Evolutionary conservation across 2,329 filamentous ascomycete genomes (phyloP), one percentile per base, ranked within the genome.

Genomic region (Hypoxylon sp.): DNA sequence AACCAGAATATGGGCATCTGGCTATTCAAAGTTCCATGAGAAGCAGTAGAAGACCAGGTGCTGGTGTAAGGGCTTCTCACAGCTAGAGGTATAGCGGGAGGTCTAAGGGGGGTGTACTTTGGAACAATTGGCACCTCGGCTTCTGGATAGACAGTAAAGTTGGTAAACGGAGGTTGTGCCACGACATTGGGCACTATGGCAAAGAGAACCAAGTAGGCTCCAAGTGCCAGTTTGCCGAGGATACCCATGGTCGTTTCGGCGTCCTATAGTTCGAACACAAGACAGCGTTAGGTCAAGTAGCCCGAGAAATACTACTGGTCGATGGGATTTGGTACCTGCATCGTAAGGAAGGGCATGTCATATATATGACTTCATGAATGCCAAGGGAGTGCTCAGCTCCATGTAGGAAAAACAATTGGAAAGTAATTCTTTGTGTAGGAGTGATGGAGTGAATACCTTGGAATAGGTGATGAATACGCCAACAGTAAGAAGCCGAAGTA

Each of bases 1-100:
- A 86, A 88, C 78, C 86, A 91, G 69, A 91, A 91, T 67, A 91
- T 91, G 16, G 90, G 90, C 8, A 19, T 55, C 87, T 89, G 93
- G 71, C 82, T 83, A 48, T 84, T 82, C 87, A 90, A 92, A 1
- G 90, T 89, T 34, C 79, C 78, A 31, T 86, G 79, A 59, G 88
- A 78, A 27, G 88, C 88, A 67, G 82, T 80, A 36, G 77, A 77
- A 43, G 89, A 70, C 81, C 81, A 84, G 17, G 77, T 75, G 65
- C 78, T 83, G 20, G 82, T 68, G 56, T 84, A 84, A 4, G 81
- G 81, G 56, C 78, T 82, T 23, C 81, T 74, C 16, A 84, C 81
- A 31, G 79, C 73, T 41, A 84, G 66, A 2, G 81, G 81, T n/a
- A 84, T 62, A 8, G 81, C 79, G 0, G 80, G 78, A 5, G 81